These are phyloP conservation scores for Russula sp. DNA, from an alignment of 768 basidiomycete genomes.

Conservation along the genomic window DNA sequence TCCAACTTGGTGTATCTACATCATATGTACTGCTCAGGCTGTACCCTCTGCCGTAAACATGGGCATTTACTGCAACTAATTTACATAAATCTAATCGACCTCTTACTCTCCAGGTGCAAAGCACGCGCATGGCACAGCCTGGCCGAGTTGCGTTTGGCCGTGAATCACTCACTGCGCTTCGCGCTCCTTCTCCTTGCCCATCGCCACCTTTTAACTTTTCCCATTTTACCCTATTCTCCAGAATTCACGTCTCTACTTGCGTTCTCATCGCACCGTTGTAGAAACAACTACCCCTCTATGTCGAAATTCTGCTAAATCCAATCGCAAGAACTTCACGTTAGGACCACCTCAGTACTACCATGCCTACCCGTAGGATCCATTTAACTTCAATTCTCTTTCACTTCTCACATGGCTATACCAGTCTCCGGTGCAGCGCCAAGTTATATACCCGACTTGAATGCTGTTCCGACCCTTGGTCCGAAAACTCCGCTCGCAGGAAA, in stretches of 20 bases:
- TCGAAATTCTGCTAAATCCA: background rate
- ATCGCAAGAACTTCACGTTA: background rate
- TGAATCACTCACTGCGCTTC: no score
- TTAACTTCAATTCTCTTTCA: background rate
- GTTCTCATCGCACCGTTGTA: background rate
- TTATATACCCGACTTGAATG: conserved; percentile 6
- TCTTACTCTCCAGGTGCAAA: background rate
- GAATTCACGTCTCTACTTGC: background rate
- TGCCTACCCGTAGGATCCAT: conserved; percentile 8
- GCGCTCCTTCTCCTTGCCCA: background rate
- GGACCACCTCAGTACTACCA: background rate
- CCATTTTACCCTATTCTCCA: background rate
- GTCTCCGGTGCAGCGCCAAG: background rate
- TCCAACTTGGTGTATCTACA: no score
- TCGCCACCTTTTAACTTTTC: background rate
- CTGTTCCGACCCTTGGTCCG: background rate
- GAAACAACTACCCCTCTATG: background rate
- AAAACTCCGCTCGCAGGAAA: background rate
- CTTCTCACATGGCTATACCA: background rate
- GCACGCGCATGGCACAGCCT: no score
- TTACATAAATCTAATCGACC: background rate
- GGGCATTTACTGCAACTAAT: background rate
- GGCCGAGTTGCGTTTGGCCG: no score
- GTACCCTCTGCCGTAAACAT: background rate
- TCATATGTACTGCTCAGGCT: background rate